A percentile compares a stretch with the other conserved stretches of the same genome.
Conservation (phyloP, 352 stramenopile species). For the Phytophthora pini region DNA sequence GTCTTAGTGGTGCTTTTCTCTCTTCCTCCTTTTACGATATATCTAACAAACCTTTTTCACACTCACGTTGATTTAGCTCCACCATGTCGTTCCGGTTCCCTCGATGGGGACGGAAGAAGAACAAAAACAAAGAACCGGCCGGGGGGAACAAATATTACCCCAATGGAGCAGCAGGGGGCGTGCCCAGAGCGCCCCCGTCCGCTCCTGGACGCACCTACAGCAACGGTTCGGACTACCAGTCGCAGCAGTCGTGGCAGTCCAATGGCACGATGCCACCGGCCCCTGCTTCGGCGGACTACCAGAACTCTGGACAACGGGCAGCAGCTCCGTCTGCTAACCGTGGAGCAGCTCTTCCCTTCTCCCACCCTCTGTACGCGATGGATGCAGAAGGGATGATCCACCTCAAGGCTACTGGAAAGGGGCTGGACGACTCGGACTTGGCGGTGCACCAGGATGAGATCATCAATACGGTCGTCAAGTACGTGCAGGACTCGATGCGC, state of each 20-base stretch:
- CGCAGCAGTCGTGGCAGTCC: slow-evolving; percentile 39
- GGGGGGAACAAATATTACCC: slow-evolving; percentile 53
- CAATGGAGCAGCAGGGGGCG: slow-evolving; percentile 12
- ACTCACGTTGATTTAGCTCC: not conserved
- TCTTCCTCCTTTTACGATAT: slow-evolving; percentile 6
- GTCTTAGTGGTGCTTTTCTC: not conserved
- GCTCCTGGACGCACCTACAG: slow-evolving; percentile 55
- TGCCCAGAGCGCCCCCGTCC: slow-evolving; percentile 48
- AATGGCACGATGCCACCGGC: slow-evolving; percentile 30
- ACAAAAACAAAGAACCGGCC: slow-evolving; percentile 48
- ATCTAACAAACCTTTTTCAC: not conserved
- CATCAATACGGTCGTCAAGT: slow-evolving; percentile 86
- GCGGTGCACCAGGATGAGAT: slow-evolving; percentile 90
- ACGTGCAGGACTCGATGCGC: slow-evolving; percentile 88
- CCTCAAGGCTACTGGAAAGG: slow-evolving; percentile 86
- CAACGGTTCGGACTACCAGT: slow-evolving; percentile 42
- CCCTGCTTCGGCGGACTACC: slow-evolving; percentile 19
- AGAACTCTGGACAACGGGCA: slow-evolving; percentile 1
- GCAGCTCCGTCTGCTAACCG: slow-evolving; percentile 23
- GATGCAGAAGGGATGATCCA: slow-evolving; percentile 86
- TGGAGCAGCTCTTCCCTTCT: slow-evolving; percentile 60
- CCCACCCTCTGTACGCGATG: slow-evolving; percentile 86
- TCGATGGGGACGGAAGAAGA: slow-evolving; percentile 81
- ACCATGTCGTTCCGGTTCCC: slow-evolving; percentile 78
- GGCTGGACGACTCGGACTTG: slow-evolving; percentile 82